Base-by-base conservation (phyloP, 129 eudicot genomes). In the Pseudognaphalium luteoalbum region DNA sequence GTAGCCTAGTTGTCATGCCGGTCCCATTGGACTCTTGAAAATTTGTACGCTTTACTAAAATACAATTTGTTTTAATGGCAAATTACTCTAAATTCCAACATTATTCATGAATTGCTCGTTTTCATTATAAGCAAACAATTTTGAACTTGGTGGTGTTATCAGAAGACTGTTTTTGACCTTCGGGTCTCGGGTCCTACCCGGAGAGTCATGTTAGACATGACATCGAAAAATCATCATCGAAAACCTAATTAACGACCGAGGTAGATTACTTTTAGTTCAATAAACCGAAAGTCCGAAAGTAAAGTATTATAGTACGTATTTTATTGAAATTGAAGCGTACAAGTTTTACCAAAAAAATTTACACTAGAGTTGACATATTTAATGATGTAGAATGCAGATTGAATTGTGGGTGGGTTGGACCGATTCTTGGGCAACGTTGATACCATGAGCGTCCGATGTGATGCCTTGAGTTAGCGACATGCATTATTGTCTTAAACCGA, bases 351-450 rank as follows among this genome's bases (percentile, higher is more conserved):
- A 41, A 5, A 34, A 34, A 34, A 34, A 41, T 10, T 42, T 8
- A 68, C 35, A 32, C 35, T 50, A 50, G 64, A 35, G 58, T 75
- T 75, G 64, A 75, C 79, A 64, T n/a, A 29, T 47, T 64, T 32
- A 3, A 3, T 44, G 5, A 47, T 44, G 70, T 60, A 54, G 3
- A 70, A 5, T 29, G 61, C 28, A 25, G 0, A 51, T 14, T 29
- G 61, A 70, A 29, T 70, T 69, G 64, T n/a, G 58, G 71, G 50
- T 47, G 72, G 72, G 72, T 17, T 63, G 79, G 71, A 75, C 71
- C 68, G 62, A 75, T 61, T 30, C 77, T 37, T 34, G 57, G 29
- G 35, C 14, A 35, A 11, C 14, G 66, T 12, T 72, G 54, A 12
- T 72, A 35, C 11, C 15, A 41, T 28, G 42, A 52, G 59, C 16